phyloP scores from a whole-genome alignment of 768 basidiomycete species.

The Kwoniella heveanensis region DNA sequence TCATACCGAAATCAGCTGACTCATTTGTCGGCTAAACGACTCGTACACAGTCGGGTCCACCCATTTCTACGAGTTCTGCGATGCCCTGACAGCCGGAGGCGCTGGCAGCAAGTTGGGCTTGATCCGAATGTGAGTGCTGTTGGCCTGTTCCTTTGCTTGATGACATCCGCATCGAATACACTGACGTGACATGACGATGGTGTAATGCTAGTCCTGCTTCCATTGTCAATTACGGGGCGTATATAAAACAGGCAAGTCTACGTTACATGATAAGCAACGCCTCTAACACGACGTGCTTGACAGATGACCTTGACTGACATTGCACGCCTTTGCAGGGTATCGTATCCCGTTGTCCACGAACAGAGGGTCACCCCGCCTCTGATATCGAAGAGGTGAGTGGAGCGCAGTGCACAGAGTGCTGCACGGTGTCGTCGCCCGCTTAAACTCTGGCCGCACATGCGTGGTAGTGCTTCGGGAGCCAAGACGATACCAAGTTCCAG shows the following conservation, averaged over 20 bases:
- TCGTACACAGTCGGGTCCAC: constrained; percentile 40
- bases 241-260: constrained; percentile 67
- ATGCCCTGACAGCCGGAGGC: constrained; percentile 40
- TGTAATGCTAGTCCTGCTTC: constrained; percentile 26
- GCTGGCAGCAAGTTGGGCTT: constrained; percentile 33
- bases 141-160: too few relatives aligned
- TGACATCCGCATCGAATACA: too few relatives aligned
- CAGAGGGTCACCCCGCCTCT: constrained; percentile 28
- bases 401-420: too few relatives aligned
- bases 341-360: constrained; percentile 38
- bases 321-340: constrained; percentile 24
- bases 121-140: constrained; percentile 56
- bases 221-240: constrained; percentile 57
- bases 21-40: neutral
- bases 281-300: too few relatives aligned
- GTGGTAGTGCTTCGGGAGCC: constrained; percentile 81
- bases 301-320: too few relatives aligned
- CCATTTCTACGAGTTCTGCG: constrained; percentile 50
- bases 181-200: too few relatives aligned
- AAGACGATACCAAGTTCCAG: constrained; percentile 68
- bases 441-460: too few relatives aligned
- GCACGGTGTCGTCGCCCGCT: too few relatives aligned
- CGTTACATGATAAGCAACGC: neutral
- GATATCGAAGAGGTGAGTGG: constrained; percentile 37
- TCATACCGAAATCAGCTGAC: neutral